Percentiles rank a stretch among this genome's conserved stretches.
These are phyloP conservation scores for Zasmidium cellare DNA, from an alignment of 2,329 filamentous ascomycete genomes.

Conservation along the genomic window DNA sequence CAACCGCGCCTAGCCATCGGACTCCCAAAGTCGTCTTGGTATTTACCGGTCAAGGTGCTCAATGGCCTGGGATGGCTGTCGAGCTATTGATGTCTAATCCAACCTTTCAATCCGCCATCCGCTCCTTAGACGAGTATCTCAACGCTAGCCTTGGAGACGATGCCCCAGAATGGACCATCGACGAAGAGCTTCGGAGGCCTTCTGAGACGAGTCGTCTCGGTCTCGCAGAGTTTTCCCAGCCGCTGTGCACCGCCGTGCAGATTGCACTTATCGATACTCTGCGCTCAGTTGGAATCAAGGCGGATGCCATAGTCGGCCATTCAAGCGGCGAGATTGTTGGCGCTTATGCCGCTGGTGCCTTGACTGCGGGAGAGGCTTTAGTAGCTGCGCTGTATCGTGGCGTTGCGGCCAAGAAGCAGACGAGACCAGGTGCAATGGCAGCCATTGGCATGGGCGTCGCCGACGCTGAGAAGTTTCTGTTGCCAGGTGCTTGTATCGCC, in stretches of 20 bases:
- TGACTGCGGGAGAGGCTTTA: slow-evolving; percentile 18
- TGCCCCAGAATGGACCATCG: too few species aligned
- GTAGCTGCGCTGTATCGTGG: slow-evolving; percentile 20
- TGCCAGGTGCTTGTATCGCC: slow-evolving; percentile 9
- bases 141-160: too few species aligned
- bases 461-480: slow-evolving; percentile 20
- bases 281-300: slow-evolving; percentile 15
- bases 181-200: too few species aligned
- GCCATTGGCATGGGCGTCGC: slow-evolving; percentile 18
- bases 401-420: not conserved
- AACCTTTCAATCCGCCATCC: too few species aligned
- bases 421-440: not conserved
- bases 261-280: slow-evolving; percentile 9
- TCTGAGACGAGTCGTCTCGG: not conserved
- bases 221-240: slow-evolving; percentile 40
- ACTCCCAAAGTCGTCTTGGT: not conserved
- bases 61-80: too few species aligned
- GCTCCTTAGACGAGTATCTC: too few species aligned
- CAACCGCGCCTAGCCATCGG: not conserved
- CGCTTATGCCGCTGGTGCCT: slow-evolving; percentile 30
- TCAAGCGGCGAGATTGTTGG: slow-evolving; percentile 36
- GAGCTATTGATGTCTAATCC: too few species aligned
- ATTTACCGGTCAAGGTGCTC: slow-evolving; percentile 16
- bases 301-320: slow-evolving; percentile 32
- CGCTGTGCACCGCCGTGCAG: slow-evolving; percentile 13